A percentile compares a stretch with the other conserved stretches of the same genome.
Conservation (phyloP, 148 eudicot genomes). For the Rhododendron henanense region DNA sequence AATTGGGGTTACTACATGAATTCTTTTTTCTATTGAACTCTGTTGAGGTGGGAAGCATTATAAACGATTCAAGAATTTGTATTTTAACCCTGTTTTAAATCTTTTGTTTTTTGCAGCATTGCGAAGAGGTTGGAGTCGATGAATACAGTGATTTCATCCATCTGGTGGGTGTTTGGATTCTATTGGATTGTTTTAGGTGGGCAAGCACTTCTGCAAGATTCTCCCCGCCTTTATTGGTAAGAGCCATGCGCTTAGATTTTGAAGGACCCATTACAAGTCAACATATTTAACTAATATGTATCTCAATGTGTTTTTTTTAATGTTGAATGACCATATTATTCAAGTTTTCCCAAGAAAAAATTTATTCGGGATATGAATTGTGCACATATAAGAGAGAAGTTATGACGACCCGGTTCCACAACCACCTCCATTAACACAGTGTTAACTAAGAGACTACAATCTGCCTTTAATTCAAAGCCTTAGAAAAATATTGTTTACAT, state of each 20-base stretch:
- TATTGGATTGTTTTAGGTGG: conserved; percentile 59
- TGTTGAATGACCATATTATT: neutral
- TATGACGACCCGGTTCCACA: neutral
- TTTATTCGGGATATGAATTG: neutral
- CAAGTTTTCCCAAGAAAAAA: neutral
- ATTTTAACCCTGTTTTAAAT: neutral
- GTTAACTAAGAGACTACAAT: too few relatives aligned
- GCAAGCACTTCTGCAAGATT: conserved; percentile 56
- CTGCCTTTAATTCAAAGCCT: too few relatives aligned
- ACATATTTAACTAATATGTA: neutral
- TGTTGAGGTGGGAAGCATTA: neutral
- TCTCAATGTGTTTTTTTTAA: neutral
- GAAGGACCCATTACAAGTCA: neutral
- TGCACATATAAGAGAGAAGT: neutral
- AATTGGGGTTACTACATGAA: neutral
- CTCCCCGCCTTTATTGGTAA: conserved; percentile 65
- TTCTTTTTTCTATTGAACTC: neutral
- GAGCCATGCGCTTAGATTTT: neutral
- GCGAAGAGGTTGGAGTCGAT: conserved; percentile 49
- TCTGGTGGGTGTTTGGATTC: conserved; percentile 73
- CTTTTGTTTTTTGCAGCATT: conserved; percentile 29
- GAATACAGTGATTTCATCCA: conserved; percentile 47
- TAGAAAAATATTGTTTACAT: too few relatives aligned
- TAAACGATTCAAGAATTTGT: neutral
- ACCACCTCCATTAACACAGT: too few relatives aligned